Conservation (phyloP, 2,329 filamentous ascomycete genomes). For the Trichoderma sp. region DNA sequence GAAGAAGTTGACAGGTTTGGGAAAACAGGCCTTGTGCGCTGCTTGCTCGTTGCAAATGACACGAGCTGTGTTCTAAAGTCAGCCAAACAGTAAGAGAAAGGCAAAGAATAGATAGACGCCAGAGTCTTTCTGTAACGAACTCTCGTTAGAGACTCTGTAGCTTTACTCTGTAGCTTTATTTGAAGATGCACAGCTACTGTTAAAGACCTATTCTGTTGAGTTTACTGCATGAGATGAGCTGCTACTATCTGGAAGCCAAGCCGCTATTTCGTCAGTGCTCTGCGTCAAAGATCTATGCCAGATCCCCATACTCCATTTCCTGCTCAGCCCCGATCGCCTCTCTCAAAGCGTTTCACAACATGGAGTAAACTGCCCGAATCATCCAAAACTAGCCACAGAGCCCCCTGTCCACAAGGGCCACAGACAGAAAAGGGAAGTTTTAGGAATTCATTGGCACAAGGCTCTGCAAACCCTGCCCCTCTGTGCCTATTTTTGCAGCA, state of each 20-base stretch:
- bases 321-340: conserved; percentile 8
- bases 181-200: not conserved
- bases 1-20: not conserved
- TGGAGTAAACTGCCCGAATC: not conserved
- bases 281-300: not conserved
- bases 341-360: not conserved
- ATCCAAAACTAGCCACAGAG: not conserved
- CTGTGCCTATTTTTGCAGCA: conserved; percentile 14
- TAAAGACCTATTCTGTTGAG: not conserved
- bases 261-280: not conserved
- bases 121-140: not conserved
- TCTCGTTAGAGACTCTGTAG: not conserved
- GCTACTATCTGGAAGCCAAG: not conserved
- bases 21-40: not conserved
- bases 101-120: not conserved
- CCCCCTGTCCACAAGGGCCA: not conserved
- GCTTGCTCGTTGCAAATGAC: not conserved
- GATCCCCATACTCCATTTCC: not conserved
- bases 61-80: not conserved
- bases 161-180: not conserved
- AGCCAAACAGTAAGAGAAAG: not conserved
- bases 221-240: not conserved
- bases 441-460: not conserved
- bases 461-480: not conserved
- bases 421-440: not conserved